Conservation (phyloP, 1,284 basidiomycete genomes). For the Pyrrhoderma noxium region DNA sequence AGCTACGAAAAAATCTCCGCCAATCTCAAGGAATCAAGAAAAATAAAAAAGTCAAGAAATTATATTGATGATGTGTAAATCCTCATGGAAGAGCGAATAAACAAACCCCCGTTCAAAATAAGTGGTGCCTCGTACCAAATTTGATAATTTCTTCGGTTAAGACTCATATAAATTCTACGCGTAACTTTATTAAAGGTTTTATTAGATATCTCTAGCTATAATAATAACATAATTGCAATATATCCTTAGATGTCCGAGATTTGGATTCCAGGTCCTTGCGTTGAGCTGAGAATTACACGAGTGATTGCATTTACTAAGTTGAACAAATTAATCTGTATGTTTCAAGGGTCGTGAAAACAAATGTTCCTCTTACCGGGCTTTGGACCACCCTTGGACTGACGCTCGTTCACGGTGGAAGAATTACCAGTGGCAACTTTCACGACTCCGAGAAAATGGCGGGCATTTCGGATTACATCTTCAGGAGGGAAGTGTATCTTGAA, state of each 20-base stretch:
- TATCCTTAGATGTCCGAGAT: slow-evolving; percentile 42
- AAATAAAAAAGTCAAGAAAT: slow-evolving; percentile 5
- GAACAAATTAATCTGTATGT: background rate
- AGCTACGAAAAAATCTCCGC: slow-evolving; percentile 13
- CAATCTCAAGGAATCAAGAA: slow-evolving; percentile 12
- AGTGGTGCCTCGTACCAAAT: too few species aligned
- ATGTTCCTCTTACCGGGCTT: slow-evolving; percentile 10
- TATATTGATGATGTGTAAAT: background rate
- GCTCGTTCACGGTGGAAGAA: slow-evolving; percentile 34
- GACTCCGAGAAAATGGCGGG: slow-evolving; percentile 70
- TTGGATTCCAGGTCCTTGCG: slow-evolving; percentile 79
- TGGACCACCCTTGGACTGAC: slow-evolving; percentile 25
- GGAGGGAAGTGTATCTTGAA: slow-evolving; percentile 67
- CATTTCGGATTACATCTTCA: slow-evolving; percentile 73
- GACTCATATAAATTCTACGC: background rate
- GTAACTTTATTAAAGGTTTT: background rate
- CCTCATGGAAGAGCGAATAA: too few species aligned
- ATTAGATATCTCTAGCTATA: slow-evolving; percentile 5
- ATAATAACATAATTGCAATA: background rate
- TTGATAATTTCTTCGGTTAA: background rate
- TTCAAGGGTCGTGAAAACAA: background rate
- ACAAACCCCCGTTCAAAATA: too few species aligned
- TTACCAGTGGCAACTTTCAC: slow-evolving; percentile 75
- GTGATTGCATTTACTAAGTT: slow-evolving; percentile 58
- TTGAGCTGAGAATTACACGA: slow-evolving; percentile 77